Percentiles rank a stretch among this genome's conserved stretches.
Conservation (phyloP, 78 protist genomes). For the Cavenderia fasciculata region DNA sequence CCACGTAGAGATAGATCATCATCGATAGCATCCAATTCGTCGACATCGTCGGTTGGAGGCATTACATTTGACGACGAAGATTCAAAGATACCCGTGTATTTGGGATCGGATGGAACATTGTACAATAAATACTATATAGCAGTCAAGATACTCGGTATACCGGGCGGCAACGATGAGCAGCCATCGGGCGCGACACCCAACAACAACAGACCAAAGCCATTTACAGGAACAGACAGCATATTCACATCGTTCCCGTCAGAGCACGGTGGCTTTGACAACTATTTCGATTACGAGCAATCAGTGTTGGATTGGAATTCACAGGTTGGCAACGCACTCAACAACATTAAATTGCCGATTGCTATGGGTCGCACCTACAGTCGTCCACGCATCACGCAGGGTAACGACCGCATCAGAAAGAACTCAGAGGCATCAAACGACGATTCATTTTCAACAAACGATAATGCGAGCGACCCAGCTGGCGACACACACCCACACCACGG, state of each 20-base stretch:
- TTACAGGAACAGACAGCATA: constrained; percentile 20
- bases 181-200: not conserved
- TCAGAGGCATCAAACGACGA: constrained; percentile 75
- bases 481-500: too few species aligned
- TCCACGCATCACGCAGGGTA: constrained; percentile 24
- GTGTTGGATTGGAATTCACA: constrained; percentile 48
- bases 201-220: constrained; percentile 6
- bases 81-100: constrained; percentile 43
- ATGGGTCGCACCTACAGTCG: constrained; percentile 61
- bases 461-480: not conserved
- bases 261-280: constrained; percentile 11
- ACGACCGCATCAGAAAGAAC: constrained; percentile 42
- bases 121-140: constrained; percentile 64
- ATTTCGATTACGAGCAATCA: constrained; percentile 64
- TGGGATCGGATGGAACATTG: constrained; percentile 68
- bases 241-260: constrained; percentile 50
- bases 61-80: constrained; percentile 38
- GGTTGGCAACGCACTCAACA: constrained; percentile 5
- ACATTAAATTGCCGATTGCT: constrained; percentile 26
- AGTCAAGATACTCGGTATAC: constrained; percentile 28
- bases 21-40: constrained; percentile 5
- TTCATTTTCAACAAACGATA: constrained; percentile 52
- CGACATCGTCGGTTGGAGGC: not conserved
- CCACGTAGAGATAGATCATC: constrained; percentile 3
- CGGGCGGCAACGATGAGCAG: not conserved